phyloP scores from a whole-genome alignment of 164 flowering plant species.

The Buxus sempervirens region DNA sequence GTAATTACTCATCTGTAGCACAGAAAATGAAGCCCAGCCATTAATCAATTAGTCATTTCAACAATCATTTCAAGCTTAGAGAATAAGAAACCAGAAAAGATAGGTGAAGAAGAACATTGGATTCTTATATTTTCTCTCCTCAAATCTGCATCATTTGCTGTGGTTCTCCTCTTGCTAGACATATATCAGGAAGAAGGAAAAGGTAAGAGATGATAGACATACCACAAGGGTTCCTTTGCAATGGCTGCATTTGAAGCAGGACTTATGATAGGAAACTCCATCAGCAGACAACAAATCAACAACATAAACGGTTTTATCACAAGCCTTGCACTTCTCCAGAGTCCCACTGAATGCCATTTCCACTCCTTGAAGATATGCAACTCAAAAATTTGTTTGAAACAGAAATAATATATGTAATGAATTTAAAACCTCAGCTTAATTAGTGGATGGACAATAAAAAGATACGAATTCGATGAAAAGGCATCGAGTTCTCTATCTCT shows the following conservation, averaged over 20 bases:
- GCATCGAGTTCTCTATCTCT: too few species aligned
- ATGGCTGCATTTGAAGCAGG: constrained; percentile 69
- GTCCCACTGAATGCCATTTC: constrained; percentile 57
- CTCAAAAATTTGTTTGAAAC: neutral
- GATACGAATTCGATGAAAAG: too few species aligned
- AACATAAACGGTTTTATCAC: constrained; percentile 58
- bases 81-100: neutral
- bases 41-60: too few species aligned
- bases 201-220: neutral
- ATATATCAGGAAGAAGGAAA: too few species aligned
- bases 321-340: constrained; percentile 52
- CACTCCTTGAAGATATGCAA: neutral
- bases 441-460: too few species aligned
- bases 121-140: neutral
- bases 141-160: too few species aligned
- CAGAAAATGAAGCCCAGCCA: neutral
- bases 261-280: constrained; percentile 49
- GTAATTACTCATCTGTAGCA: constrained; percentile 50
- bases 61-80: too few species aligned
- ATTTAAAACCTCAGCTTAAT: too few species aligned
- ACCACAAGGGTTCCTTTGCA: constrained; percentile 59
- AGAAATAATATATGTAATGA: too few species aligned
- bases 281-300: constrained; percentile 54
- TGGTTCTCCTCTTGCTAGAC: too few species aligned
- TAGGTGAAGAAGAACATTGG: neutral